These are phyloP conservation scores for Plenodomus tracheiphilus DNA, from an alignment of 2,329 filamentous ascomycete genomes.

Conservation along the genomic window DNA sequence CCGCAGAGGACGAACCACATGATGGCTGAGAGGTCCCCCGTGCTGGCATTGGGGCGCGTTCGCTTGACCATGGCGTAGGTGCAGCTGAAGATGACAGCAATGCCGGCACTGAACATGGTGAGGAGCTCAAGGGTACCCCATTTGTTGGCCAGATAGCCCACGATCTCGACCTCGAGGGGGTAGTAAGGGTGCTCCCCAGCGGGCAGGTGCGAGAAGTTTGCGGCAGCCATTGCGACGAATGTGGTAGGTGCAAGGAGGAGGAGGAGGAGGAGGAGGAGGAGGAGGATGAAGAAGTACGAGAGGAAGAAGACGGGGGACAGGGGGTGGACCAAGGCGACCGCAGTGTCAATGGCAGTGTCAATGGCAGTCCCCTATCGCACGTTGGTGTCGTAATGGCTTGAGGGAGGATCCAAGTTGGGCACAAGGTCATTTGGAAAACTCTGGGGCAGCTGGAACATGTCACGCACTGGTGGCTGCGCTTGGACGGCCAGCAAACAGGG, in stretches of 20 bases:
- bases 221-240: slow-evolving; percentile 12
- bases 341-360: background rate
- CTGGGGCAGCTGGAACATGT: background rate
- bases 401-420: background rate
- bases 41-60: slow-evolving; percentile 57
- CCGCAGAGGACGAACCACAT: slow-evolving; percentile 79
- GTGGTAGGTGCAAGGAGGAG: background rate
- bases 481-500: too few relatives aligned
- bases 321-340: background rate
- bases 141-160: slow-evolving; percentile 68
- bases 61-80: slow-evolving; percentile 60
- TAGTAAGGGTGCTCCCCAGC: slow-evolving; percentile 67
- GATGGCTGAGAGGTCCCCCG: slow-evolving; percentile 61
- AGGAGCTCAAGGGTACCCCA: slow-evolving; percentile 63
- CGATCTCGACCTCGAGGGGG: slow-evolving; percentile 64
- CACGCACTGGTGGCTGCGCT: background rate
- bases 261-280: background rate
- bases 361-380: background rate
- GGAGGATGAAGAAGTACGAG: background rate
- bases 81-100: slow-evolving; percentile 59
- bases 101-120: slow-evolving; percentile 61
- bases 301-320: background rate
- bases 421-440: background rate
- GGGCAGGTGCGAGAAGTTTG: slow-evolving; percentile 14
- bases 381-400: background rate